Evolutionary conservation across 2,329 filamentous ascomycete genomes (phyloP).

Genomic region (Pseudofabraea citricarpa): DNA sequence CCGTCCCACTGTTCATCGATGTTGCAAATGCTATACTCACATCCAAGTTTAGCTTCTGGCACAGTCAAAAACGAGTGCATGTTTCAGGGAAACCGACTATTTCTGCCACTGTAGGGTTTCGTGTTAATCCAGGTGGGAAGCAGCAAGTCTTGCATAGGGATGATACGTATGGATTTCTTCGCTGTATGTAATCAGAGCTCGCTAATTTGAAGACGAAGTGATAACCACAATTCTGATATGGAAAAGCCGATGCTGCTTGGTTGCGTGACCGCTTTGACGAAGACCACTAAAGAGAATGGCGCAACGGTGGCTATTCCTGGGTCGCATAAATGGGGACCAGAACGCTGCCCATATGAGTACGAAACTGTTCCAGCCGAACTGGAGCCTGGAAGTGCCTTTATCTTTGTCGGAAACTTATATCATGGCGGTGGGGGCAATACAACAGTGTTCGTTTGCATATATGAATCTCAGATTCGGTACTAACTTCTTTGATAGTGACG

Average conservation of each 20-base stretch:
- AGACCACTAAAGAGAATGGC: constrained; percentile 36
- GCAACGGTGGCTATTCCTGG: constrained; percentile 36
- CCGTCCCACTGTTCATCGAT: constrained; percentile 30
- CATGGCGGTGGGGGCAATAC: constrained; percentile 36
- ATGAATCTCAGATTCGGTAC: too few relatives aligned
- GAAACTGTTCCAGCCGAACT: constrained; percentile 35
- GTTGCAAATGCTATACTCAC: constrained; percentile 31
- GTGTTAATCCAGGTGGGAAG: constrained; percentile 34
- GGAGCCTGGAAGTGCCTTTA: constrained; percentile 34
- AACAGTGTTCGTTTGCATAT: constrained; percentile 11
- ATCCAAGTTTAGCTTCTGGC: constrained; percentile 33
- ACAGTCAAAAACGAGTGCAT: constrained; percentile 25
- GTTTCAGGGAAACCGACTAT: constrained; percentile 33
- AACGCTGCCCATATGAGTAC: constrained; percentile 31
- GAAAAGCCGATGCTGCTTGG: constrained; percentile 34
- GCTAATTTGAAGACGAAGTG: constrained; percentile 18
- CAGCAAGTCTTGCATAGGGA: constrained; percentile 35
- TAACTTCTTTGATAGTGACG: constrained; percentile 1
- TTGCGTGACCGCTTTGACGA: constrained; percentile 33
- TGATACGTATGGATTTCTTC: constrained; percentile 21
- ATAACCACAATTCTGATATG: constrained; percentile 26
- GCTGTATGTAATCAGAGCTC: too few relatives aligned
- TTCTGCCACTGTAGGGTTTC: constrained; percentile 32
- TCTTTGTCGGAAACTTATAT: constrained; percentile 35
- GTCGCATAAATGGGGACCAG: constrained; percentile 35